A percentile compares a stretch with the other conserved stretches of the same genome.
Evolutionary conservation across 805 yeast species (phyloP).

Genomic region (Schwanniomyces occidentalis): DNA sequence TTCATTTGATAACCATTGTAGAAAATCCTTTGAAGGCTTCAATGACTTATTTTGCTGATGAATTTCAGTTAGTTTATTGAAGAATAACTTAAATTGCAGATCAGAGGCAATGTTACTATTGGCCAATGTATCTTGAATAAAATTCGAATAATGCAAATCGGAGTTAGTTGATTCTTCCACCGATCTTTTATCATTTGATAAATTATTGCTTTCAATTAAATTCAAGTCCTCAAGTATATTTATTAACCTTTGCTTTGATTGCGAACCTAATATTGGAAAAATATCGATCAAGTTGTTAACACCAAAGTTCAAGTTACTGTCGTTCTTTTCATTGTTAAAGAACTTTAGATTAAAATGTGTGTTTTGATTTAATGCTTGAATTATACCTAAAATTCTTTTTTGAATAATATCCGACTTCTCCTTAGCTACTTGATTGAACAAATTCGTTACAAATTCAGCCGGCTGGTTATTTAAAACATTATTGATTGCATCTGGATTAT

Average conservation of each 20-base stretch:
- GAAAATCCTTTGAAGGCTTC: slow-evolving; percentile 42
- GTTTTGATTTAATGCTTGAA: slow-evolving; percentile 46
- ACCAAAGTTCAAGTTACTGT: slow-evolving; percentile 13
- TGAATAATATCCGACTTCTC: slow-evolving; percentile 32
- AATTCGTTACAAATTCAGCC: slow-evolving; percentile 15
- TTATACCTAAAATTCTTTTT: slow-evolving; percentile 52
- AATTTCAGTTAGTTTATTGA: slow-evolving; percentile 32
- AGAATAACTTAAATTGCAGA: slow-evolving; percentile 41
- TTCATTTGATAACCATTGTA: slow-evolving; percentile 64
- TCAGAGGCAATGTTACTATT: slow-evolving; percentile 24
- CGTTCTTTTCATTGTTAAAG: slow-evolving; percentile 16
- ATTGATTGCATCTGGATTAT: slow-evolving; percentile 62
- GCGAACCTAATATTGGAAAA: slow-evolving; percentile 26
- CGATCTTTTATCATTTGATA: slow-evolving; percentile 14
- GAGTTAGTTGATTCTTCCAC: slow-evolving; percentile 18
- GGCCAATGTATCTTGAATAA: slow-evolving; percentile 35
- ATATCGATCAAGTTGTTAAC: slow-evolving; percentile 22
- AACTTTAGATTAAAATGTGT: slow-evolving; percentile 30
- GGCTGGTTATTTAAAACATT: slow-evolving; percentile 30
- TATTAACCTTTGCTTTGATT: slow-evolving; percentile 39
- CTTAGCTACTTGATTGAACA: slow-evolving; percentile 20
- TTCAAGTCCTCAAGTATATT: slow-evolving; percentile 49
- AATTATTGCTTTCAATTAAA: slow-evolving; percentile 12
- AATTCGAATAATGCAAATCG: slow-evolving; percentile 33
- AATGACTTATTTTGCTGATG: slow-evolving; percentile 29